phyloP scores from a whole-genome alignment of 768 basidiomycete genomes.

The Tylopilus plumbeoviolaceoides region DNA sequence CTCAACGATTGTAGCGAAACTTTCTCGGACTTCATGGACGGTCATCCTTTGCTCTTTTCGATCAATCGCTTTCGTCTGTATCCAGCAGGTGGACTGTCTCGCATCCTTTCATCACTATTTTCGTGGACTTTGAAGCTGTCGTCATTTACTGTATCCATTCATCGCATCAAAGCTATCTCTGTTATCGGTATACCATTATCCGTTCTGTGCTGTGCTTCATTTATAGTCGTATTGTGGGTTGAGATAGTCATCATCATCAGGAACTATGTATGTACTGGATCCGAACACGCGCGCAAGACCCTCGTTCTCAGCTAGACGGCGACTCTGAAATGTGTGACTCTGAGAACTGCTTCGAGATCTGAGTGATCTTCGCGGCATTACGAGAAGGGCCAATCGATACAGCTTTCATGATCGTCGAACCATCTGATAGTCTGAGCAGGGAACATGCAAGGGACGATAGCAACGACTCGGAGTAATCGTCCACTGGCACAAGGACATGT shows the following conservation, averaged over 20 bases:
- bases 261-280: no score
- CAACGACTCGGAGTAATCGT: no score
- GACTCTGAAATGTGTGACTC: no score
- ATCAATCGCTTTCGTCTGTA: conserved; percentile 10
- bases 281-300: no score
- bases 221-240: background rate
- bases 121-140: conserved; percentile 5
- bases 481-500: no score
- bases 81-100: conserved; percentile 7
- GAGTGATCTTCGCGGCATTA: no score
- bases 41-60: background rate
- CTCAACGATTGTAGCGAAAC: conserved; percentile 12
- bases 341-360: no score
- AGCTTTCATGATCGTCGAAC: no score
- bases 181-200: background rate
- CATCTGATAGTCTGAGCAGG: no score
- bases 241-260: background rate
- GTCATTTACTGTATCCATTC: conserved; percentile 15
- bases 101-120: conserved; percentile 4
- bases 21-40: conserved; percentile 15
- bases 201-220: background rate
- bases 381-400: no score
- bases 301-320: no score
- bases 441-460: no score
- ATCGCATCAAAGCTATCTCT: background rate